Conservation (phyloP, 78 protist genomes). For the Salpingoeca rosetta region DNA sequence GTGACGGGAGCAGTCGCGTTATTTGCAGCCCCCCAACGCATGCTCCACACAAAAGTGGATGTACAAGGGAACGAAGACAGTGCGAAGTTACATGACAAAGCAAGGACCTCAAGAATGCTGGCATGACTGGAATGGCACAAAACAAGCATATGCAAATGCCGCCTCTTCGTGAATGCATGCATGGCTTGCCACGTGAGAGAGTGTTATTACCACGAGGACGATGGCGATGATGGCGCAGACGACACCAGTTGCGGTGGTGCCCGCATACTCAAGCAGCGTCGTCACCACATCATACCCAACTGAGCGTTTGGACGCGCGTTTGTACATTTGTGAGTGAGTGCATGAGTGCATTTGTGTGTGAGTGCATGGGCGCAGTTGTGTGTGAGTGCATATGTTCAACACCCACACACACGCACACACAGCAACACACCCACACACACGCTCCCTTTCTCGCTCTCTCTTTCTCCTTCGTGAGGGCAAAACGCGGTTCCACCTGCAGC, state of each 20-base stretch:
- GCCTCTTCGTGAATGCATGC: not conserved
- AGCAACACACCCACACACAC: not conserved
- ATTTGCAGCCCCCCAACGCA: too few relatives aligned
- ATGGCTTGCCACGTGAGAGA: not conserved
- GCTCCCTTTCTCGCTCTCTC: not conserved
- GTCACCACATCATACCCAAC: not conserved
- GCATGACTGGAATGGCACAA: conserved; percentile 26
- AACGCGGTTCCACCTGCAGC: too few relatives aligned
- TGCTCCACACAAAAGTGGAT: too few relatives aligned
- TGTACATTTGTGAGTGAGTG: too few relatives aligned
- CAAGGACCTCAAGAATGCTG: too few relatives aligned
- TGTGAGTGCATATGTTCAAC: not conserved
- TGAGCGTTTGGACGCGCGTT: too few relatives aligned
- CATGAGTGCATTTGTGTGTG: not conserved
- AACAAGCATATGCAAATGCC: conserved; percentile 35
- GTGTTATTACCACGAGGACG: not conserved
- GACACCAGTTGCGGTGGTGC: not conserved
- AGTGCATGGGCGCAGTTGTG: not conserved
- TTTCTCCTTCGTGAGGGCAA: not conserved
- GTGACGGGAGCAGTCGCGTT: too few relatives aligned
- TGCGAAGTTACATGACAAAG: too few relatives aligned
- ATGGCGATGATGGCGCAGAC: not conserved
- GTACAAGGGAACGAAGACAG: too few relatives aligned
- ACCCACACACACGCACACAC: not conserved
- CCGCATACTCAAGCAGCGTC: too few relatives aligned